Percentiles rank a stretch among this genome's conserved stretches.
Conservation (phyloP, 352 stramenopile species). For the Phytophthora parvispora region DNA sequence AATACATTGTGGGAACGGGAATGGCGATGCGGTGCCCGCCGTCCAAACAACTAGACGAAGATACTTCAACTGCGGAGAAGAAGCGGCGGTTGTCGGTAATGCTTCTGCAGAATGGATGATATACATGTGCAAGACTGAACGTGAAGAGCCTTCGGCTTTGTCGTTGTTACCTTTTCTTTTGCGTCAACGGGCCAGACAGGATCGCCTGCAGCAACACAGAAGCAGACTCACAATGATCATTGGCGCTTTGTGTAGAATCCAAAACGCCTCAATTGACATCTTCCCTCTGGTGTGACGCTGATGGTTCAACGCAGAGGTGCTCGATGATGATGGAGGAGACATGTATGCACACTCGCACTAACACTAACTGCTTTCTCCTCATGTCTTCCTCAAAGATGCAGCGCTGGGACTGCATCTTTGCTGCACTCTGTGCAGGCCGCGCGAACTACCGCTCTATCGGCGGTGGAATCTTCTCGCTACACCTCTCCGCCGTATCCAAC, state of each 20-base stretch:
- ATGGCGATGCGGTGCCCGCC: conserved; percentile 17
- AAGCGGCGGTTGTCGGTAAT: conserved; percentile 17
- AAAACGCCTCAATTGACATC: conserved; percentile 39
- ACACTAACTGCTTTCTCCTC: conserved; percentile 24
- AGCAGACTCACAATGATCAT: conserved; percentile 18
- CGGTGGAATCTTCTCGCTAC: conserved; percentile 6
- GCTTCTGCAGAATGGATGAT: conserved; percentile 24
- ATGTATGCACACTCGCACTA: conserved; percentile 39
- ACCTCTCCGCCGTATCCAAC: not conserved
- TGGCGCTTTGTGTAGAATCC: conserved; percentile 28
- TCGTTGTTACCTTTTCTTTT: not conserved
- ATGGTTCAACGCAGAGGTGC: conserved; percentile 30
- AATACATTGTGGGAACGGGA: conserved; percentile 32
- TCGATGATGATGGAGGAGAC: conserved; percentile 30
- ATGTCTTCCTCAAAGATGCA: conserved; percentile 26
- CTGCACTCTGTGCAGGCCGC: conserved; percentile 17
- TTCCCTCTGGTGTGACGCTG: conserved; percentile 20
- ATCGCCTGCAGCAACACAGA: conserved; percentile 11
- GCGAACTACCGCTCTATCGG: conserved; percentile 12
- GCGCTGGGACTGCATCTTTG: conserved; percentile 16
- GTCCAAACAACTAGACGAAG: conserved; percentile 33
- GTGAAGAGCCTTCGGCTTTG: not conserved
- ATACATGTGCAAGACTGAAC: conserved; percentile 14
- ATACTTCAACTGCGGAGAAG: conserved; percentile 14
- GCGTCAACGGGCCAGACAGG: not conserved